phyloP scores from a whole-genome alignment of 2,329 filamentous ascomycete species.

The Ophiostoma perfectum region DNA sequence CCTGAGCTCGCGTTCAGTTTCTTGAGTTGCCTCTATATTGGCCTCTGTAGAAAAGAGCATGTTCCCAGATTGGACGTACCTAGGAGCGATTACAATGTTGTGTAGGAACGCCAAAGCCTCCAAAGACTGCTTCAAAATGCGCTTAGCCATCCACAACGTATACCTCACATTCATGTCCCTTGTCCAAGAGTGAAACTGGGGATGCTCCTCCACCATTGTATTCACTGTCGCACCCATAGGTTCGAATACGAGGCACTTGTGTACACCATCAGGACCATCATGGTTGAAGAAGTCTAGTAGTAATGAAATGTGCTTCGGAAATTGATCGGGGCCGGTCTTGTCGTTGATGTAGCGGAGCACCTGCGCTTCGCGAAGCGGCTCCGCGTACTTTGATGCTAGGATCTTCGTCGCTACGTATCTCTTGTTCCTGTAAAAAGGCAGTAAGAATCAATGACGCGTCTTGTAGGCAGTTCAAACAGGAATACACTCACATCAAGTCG shows the following conservation, averaged over 20 bases:
- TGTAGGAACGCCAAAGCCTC: slow-evolving; percentile 20
- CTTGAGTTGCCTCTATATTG: not conserved
- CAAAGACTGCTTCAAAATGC: slow-evolving; percentile 8
- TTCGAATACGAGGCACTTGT: slow-evolving; percentile 21
- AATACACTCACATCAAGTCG: slow-evolving; percentile 26
- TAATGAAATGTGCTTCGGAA: not conserved
- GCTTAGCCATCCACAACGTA: slow-evolving; percentile 15
- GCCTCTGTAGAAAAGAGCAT: slow-evolving; percentile 25
- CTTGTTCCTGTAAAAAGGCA: not conserved
- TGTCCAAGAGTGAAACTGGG: too few species aligned
- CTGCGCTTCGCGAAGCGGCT: not conserved
- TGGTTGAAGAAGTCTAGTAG: slow-evolving; percentile 12
- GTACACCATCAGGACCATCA: slow-evolving; percentile 17
- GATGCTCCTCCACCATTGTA: slow-evolving; percentile 12
- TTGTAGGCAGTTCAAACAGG: too few species aligned
- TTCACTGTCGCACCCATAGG: slow-evolving; percentile 17
- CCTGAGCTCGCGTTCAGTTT: not conserved
- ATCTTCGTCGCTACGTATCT: slow-evolving; percentile 11
- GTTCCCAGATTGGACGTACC: slow-evolving; percentile 23
- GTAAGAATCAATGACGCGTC: too few species aligned
- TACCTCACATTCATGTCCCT: slow-evolving; percentile 12
- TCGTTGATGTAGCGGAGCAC: not conserved
- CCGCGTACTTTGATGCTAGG: not conserved
- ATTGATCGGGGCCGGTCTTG: not conserved
- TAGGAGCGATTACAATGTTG: slow-evolving; percentile 20